A percentile compares a stretch with the other conserved stretches of the same genome.
These are phyloP conservation scores for Calonectria henricotiae DNA, from an alignment of 2,329 filamentous ascomycete species.

Conservation along the genomic window DNA sequence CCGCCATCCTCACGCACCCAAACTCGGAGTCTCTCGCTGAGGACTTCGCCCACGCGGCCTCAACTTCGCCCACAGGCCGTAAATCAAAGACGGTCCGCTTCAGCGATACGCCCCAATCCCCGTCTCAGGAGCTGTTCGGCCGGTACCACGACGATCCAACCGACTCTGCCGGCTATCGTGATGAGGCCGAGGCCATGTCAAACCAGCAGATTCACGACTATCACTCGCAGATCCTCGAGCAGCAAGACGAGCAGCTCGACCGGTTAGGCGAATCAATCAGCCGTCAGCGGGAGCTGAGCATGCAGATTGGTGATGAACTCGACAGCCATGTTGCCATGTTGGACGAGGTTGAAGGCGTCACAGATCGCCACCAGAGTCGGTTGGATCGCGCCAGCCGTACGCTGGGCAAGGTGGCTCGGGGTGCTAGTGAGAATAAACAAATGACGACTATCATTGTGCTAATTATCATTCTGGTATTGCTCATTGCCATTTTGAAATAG, in stretches of 20 bases:
- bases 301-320: constrained; percentile 96
- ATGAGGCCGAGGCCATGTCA: constrained; percentile 74
- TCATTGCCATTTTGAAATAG: constrained; percentile 88
- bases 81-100: constrained; percentile 87
- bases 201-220: constrained; percentile 92
- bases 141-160: constrained; percentile 81
- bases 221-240: constrained; percentile 84
- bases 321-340: constrained; percentile 91
- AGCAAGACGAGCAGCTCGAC: constrained; percentile 96
- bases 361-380: constrained; percentile 85
- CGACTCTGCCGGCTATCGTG: constrained; percentile 71
- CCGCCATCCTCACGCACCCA: constrained; percentile 71
- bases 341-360: constrained; percentile 88
- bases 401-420: constrained; percentile 80
- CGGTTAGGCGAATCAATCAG: constrained; percentile 87
- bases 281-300: constrained; percentile 91
- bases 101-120: constrained; percentile 74
- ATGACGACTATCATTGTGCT: constrained; percentile 86
- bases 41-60: constrained; percentile 78
- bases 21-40: constrained; percentile 75
- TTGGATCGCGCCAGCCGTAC: constrained; percentile 83
- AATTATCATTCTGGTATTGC: constrained; percentile 85
- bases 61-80: constrained; percentile 55
- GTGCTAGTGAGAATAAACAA: constrained; percentile 89
- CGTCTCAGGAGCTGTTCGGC: constrained; percentile 64